Conservation (phyloP, 768 basidiomycete genomes). For the Sarcodon aspratus region DNA sequence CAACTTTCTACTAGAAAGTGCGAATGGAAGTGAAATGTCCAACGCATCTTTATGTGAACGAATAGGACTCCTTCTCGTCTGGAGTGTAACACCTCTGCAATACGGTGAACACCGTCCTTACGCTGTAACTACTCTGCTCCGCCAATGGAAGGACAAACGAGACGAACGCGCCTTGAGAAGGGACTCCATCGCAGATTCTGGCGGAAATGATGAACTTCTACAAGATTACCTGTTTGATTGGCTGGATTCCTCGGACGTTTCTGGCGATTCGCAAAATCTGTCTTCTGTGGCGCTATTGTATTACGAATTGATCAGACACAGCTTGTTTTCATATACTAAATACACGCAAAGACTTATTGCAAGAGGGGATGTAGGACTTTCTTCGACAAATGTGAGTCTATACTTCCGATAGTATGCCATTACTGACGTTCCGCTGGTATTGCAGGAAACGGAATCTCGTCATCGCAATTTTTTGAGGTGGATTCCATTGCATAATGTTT, state of each 20-base stretch:
- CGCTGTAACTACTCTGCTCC: slow-evolving; percentile 60
- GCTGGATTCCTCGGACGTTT: slow-evolving; percentile 59
- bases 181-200: slow-evolving; percentile 37
- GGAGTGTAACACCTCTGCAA: slow-evolving; percentile 73
- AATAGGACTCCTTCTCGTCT: slow-evolving; percentile 61
- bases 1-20: slow-evolving; percentile 34
- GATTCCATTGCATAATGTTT: slow-evolving; percentile 57
- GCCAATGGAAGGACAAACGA: slow-evolving; percentile 47
- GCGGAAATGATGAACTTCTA: slow-evolving; percentile 33
- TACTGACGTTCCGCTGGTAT: neutral
- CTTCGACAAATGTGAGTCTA: slow-evolving; percentile 36
- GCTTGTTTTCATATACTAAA: slow-evolving; percentile 59
- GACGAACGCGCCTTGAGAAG: slow-evolving; percentile 54
- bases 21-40: slow-evolving; percentile 25
- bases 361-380: slow-evolving; percentile 56
- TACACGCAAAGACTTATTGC: slow-evolving; percentile 79
- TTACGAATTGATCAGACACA: slow-evolving; percentile 59
- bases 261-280: slow-evolving; percentile 43
- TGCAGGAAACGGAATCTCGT: slow-evolving; percentile 38
- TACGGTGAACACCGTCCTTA: slow-evolving; percentile 76
- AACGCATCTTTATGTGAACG: slow-evolving; percentile 47
- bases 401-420: slow-evolving; percentile 1
- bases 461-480: slow-evolving; percentile 61
- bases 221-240: slow-evolving; percentile 77
- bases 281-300: slow-evolving; percentile 55